Base-by-base conservation (phyloP, 2,329 filamentous ascomycete species). In the Blumeria hordei region DNA sequence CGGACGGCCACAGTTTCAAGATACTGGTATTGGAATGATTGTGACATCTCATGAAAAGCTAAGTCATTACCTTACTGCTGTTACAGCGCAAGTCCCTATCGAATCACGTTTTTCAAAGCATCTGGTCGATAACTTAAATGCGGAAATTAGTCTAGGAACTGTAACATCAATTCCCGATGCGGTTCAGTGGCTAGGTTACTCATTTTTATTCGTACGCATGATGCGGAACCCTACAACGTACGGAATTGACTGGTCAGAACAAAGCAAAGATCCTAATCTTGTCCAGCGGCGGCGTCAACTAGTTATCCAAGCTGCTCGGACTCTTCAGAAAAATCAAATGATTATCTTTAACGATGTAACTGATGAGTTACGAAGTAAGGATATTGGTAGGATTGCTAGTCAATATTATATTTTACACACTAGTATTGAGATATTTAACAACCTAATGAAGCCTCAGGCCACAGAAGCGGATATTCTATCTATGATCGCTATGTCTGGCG, bases 121-220 rank as follows among this genome's bases (percentile, higher is more conserved):
- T 67, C 72, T 98, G 10, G 88, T 98, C 1, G 92, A 98, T 67
- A 98, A 98, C 60, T 70, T 98, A 57, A 98, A 98, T 61, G 92
- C 92, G 0, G 92, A 98, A 66, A 88, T 98, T 59, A 78, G 88
- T 0, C 69, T 98, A 8, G 92, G 92, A 0, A 98, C 93, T 0
- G 93, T 98, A 16, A 96, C 90, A 0, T 94, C 90, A 0, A 84
- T 98, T 1, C 74, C 82, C 1, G 93, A 98, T 69, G 92, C 86
- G 0, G 88, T 95, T 0, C 86, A 93, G 60, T 98, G 92, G 92
- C 82, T 98, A 35, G 90, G 93, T 12, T 98, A 98, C 66, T 95
- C 90, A 0, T 98, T 96, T 64, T 74, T 98, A 0, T 98, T 94
- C 66, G 90, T 98, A 41, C 83, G 92, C 41, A 98, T 98, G 92